Evolutionary conservation across 176 grass and related monocot species (phyloP).

Genomic region (Triticum monococcum): DNA sequence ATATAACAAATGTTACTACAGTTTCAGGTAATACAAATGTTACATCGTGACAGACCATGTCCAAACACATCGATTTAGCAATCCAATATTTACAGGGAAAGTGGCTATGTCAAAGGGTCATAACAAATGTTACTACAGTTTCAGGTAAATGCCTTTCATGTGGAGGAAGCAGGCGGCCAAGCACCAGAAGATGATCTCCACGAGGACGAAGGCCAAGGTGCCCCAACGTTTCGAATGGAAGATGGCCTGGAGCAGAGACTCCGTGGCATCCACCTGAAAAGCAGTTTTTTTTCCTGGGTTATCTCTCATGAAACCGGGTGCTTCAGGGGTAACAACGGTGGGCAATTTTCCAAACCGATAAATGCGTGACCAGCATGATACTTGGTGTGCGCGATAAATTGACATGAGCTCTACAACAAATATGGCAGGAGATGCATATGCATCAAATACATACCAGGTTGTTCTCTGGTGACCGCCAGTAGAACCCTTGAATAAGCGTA

Average conservation of each 20-base stretch:
- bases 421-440: not conserved
- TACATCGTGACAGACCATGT: not conserved
- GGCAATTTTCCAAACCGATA: not conserved
- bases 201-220: constrained; percentile 67
- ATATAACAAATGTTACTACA: too few relatives aligned
- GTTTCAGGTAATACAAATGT: too few relatives aligned
- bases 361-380: not conserved
- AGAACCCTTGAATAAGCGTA: constrained; percentile 77
- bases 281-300: not conserved
- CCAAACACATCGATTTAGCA: too few relatives aligned
- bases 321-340: not conserved
- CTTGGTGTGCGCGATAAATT: not conserved
- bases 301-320: not conserved
- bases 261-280: constrained; percentile 70
- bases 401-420: not conserved
- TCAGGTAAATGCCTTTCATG: constrained; percentile 74
- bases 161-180: constrained; percentile 65
- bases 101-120: not conserved
- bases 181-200: constrained; percentile 90
- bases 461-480: constrained; percentile 74
- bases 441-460: constrained; percentile 56
- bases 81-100: not conserved
- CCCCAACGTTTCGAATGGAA: constrained; percentile 71
- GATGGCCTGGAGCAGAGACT: constrained; percentile 51
- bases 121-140: constrained; percentile 44